Conservation (phyloP, 805 yeast species). For the Zygotorulaspora sp. region DNA sequence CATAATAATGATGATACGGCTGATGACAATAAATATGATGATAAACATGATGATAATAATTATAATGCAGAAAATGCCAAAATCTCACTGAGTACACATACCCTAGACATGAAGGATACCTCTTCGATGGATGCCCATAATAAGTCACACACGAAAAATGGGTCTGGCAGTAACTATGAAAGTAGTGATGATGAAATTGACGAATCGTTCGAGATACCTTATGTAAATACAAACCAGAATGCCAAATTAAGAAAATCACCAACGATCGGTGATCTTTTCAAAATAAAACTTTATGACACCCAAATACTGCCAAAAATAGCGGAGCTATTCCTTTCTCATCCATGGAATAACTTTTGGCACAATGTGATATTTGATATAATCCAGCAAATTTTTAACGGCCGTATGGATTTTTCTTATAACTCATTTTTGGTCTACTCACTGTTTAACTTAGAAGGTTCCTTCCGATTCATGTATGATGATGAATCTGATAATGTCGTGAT, state of each 20-base stretch:
- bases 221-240: constrained; percentile 39
- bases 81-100: constrained; percentile 4
- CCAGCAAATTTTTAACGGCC: constrained; percentile 90
- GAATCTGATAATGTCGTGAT: constrained; percentile 23
- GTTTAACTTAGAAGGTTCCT: constrained; percentile 24
- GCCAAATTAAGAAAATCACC: constrained; percentile 48
- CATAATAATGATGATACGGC: constrained; percentile 10
- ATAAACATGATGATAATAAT: constrained; percentile 8
- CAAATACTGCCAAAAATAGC: constrained; percentile 64
- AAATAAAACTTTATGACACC: constrained; percentile 75
- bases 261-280: constrained; percentile 82
- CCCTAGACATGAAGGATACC: constrained; percentile 4
- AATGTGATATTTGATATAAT: constrained; percentile 95
- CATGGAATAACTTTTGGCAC: constrained; percentile 97
- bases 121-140: constrained; percentile 1
- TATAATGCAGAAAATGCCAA: constrained; percentile 10
- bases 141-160: neutral
- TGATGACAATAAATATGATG: constrained; percentile 10
- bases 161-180: constrained; percentile 28
- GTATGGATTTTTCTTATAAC: constrained; percentile 79
- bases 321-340: constrained; percentile 71
- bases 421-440: constrained; percentile 53
- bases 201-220: constrained; percentile 34
- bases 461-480: constrained; percentile 13
- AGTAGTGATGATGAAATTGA: constrained; percentile 33